Conservation (phyloP, 2,329 filamentous ascomycete genomes). For the Metarhizium brunneum region DNA sequence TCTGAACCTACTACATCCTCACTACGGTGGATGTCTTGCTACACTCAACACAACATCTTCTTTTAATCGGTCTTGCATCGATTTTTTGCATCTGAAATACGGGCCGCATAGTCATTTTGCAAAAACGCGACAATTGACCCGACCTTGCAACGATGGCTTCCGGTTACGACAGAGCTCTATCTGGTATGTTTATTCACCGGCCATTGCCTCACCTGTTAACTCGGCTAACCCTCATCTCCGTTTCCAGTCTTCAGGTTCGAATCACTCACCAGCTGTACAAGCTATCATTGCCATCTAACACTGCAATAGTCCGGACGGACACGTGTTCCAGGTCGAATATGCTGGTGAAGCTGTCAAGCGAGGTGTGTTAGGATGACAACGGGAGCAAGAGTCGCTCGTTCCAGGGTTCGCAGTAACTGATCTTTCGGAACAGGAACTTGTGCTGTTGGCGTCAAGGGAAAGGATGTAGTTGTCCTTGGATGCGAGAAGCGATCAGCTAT, state of each 20-base stretch:
- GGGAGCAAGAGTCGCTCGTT: background rate
- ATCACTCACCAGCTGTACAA: background rate
- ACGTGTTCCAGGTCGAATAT: conserved; percentile 99
- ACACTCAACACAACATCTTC: conserved; percentile 5
- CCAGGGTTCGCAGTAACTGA: conserved; percentile 10
- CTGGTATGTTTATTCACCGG: conserved; percentile 56
- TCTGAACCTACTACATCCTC: background rate
- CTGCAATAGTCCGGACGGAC: conserved; percentile 79
- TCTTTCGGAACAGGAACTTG: conserved; percentile 62
- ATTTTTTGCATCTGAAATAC: background rate
- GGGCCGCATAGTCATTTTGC: background rate
- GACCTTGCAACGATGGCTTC: conserved; percentile 56
- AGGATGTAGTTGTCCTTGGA: conserved; percentile 87
- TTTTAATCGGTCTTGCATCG: background rate
- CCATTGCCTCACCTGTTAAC: background rate
- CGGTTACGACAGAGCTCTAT: conserved; percentile 98
- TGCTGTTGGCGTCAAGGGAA: conserved; percentile 93
- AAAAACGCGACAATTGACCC: background rate
- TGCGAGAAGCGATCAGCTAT: conserved; percentile 99
- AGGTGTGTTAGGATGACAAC: conserved; percentile 46
- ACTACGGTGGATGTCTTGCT: conserved; percentile 1
- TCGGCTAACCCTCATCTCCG: conserved; percentile 27
- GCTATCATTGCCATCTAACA: conserved; percentile 30
- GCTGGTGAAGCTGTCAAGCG: conserved; percentile 96
- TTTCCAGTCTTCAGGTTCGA: conserved; percentile 71